phyloP scores from a whole-genome alignment of 331 rosid species.

The Quercus phellos region DNA sequence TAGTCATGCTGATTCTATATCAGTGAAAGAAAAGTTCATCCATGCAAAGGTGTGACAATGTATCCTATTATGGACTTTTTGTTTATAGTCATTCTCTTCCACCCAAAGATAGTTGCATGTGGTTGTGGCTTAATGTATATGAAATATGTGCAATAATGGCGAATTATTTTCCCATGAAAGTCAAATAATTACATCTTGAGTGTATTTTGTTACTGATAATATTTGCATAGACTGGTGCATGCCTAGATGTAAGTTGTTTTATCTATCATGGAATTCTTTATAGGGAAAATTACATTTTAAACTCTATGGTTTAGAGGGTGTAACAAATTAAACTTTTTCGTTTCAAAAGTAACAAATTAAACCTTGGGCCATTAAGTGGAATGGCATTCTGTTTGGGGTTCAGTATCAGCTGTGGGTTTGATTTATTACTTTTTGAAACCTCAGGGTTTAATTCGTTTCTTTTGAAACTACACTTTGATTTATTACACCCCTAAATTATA shows the following conservation, averaged over 20 bases:
- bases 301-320: no score
- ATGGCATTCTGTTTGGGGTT: no score
- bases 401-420: no score
- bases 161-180: not conserved
- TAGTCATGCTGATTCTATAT: slow-evolving; percentile 69
- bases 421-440: no score
- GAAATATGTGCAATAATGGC: not conserved
- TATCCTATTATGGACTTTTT: not conserved
- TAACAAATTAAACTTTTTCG: no score
- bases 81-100: not conserved
- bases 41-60: slow-evolving; percentile 73
- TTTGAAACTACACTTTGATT: not conserved
- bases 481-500: no score
- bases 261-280: not conserved
- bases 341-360: no score
- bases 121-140: not conserved
- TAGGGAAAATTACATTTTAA: not conserved
- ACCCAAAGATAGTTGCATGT: not conserved
- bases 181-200: not conserved
- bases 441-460: no score
- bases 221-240: not conserved
- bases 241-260: not conserved
- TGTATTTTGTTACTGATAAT: not conserved
- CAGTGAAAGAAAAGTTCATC: slow-evolving; percentile 95
- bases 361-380: no score